Base-by-base conservation (phyloP, 164 flowering plant genomes). In the Vitis labrusca region DNA sequence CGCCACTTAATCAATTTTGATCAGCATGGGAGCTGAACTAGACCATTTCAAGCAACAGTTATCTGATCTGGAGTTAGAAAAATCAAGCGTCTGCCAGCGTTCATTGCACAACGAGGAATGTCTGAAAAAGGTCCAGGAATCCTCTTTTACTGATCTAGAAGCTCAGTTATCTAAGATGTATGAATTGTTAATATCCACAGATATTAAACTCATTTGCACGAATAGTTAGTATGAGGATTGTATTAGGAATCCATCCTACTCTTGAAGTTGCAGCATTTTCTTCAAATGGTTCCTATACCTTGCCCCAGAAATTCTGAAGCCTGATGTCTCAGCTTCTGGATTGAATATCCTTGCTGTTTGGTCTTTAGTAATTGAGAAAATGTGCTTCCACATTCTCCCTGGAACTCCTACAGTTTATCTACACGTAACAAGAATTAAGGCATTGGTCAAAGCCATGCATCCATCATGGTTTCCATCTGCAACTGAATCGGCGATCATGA, bases 321-420 rank as follows among this genome's bases (percentile, higher is more conserved):
- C 94, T 68, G 94, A 92, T 67, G 57, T 92, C 23, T 69, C 83
- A 53, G 97, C 97, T 54, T 94, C 97, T 17, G 97, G 97, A 62
- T 65, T 92, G 75, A 90, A 92, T 73, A 90, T 92, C 63, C 86
- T 92, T n/a, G 97, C 97, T 5, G 88, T 95, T 9, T 92, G 93
- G 93, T 86, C 97, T 55, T 92, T 93, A 48, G 89, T 86, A 54
- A 75, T 32, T 52, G 75, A 72, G 15, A 84, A 86, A 17, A 67
- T 78, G 83, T 66, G 85, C 15, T 92, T 17, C 17, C 17, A 17
- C 17, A 17, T 17, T 17, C 17, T 17, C 17, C 17, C 17, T 17
- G 17, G 17, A 67, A 92, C 95, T 66, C 90, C 97, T 52, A 89
- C 89, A 93, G 85, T 95, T 62, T 90, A 93, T 70, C 97, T 95